phyloP scores from a whole-genome alignment of 768 basidiomycete genomes.

The Daedaleopsis sinensis region DNA sequence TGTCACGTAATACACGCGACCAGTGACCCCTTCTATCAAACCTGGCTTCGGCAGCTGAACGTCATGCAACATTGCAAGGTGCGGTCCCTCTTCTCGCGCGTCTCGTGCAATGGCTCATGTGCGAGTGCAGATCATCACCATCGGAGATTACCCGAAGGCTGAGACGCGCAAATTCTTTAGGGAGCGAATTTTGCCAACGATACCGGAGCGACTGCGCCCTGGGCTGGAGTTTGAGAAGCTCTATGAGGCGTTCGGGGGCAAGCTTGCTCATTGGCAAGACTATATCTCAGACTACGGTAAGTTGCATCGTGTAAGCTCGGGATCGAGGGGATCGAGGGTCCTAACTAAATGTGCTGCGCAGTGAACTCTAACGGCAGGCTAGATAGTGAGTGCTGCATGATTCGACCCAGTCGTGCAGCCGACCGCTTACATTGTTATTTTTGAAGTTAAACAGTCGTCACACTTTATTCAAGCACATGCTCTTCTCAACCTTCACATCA shows the following conservation, averaged over 20 bases:
- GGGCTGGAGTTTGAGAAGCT: constrained; percentile 70
- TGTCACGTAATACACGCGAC: constrained; percentile 84
- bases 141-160: constrained; percentile 76
- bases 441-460: constrained; percentile 72
- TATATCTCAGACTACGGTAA: constrained; percentile 74
- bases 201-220: constrained; percentile 62
- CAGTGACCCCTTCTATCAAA: constrained; percentile 85
- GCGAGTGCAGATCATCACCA: constrained; percentile 63
- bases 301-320: constrained; percentile 18
- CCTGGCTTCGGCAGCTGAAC: constrained; percentile 78
- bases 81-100: not conserved
- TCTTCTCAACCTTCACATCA: constrained; percentile 83
- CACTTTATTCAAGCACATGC: constrained; percentile 87
- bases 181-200: constrained; percentile 63
- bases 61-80: constrained; percentile 86
- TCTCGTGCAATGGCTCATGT: not conserved
- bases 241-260: constrained; percentile 83
- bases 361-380: constrained; percentile 76
- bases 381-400: constrained; percentile 52
- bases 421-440: not conserved
- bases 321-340: not conserved
- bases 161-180: constrained; percentile 71
- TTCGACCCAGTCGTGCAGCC: not conserved
- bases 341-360: constrained; percentile 28
- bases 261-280: constrained; percentile 82